Conservation (phyloP, 768 basidiomycete species). For the Mycena leptocephala region DNA sequence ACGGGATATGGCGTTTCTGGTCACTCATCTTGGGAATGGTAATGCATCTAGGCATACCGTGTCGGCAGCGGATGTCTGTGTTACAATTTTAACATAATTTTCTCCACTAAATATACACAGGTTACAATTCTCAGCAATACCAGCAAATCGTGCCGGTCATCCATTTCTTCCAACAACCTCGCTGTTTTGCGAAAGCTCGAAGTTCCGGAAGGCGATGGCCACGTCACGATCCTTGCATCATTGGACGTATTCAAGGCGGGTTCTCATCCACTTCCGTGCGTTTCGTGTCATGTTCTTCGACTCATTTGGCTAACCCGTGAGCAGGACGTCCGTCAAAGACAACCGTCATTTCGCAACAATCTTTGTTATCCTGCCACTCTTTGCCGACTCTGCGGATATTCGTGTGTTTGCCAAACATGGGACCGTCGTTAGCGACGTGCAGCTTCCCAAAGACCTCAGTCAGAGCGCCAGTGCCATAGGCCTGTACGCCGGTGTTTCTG, state of each 20-base stretch:
- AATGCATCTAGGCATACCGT: background rate
- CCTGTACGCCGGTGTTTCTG: slow-evolving; percentile 8
- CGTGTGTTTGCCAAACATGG: background rate
- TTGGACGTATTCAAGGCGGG: slow-evolving; percentile 1
- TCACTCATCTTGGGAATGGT: background rate
- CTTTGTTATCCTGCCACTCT: slow-evolving; percentile 1
- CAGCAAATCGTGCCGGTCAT: background rate
- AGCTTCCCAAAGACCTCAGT: background rate
- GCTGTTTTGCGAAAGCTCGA: background rate
- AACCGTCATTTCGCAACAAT: background rate
- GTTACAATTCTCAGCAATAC: background rate
- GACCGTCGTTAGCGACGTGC: background rate
- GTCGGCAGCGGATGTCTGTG: background rate
- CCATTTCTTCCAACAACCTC: background rate
- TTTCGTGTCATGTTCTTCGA: background rate
- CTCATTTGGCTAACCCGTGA: background rate
- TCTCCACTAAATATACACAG: background rate
- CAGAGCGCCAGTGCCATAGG: slow-evolving; percentile 9
- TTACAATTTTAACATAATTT: background rate
- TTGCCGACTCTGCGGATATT: background rate
- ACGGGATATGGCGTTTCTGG: background rate
- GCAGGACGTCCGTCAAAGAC: background rate
- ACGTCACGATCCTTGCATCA: too few species aligned
- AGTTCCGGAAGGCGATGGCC: too few species aligned
- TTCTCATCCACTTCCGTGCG: slow-evolving; percentile 10